phyloP scores from a whole-genome alignment of 2,329 filamentous ascomycete species.

The Rhynchosporium secalis region DNA sequence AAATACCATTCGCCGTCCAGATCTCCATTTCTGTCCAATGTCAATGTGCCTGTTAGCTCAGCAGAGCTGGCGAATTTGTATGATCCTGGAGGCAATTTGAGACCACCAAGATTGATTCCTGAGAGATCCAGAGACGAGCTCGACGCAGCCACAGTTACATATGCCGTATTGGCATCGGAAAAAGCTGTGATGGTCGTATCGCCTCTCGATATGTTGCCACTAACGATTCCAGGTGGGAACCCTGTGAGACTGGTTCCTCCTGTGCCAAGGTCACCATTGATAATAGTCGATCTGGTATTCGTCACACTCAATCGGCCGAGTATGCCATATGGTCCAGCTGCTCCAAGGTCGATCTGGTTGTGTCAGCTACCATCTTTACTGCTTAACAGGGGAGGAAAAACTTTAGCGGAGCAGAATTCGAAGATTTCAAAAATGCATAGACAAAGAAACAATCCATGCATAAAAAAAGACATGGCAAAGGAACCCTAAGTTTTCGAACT shows the following conservation, averaged over 20 bases:
- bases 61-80: constrained; percentile 9
- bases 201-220: background rate
- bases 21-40: constrained; percentile 3
- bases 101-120: constrained; percentile 5
- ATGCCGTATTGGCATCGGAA: constrained; percentile 1
- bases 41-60: constrained; percentile 5
- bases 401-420: constrained; percentile 6
- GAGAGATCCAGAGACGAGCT: background rate
- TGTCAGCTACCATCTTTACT: background rate
- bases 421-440: background rate
- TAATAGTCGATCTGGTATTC: constrained; percentile 2
- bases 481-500: background rate
- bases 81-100: constrained; percentile 2
- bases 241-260: constrained; percentile 14
- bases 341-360: constrained; percentile 9
- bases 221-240: background rate
- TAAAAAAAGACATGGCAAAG: background rate
- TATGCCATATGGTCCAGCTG: constrained; percentile 2
- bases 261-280: constrained; percentile 9
- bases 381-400: background rate
- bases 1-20: constrained; percentile 17
- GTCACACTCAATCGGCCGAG: constrained; percentile 7
- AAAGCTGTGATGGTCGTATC: background rate
- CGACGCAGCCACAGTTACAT: background rate
- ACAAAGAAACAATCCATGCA: background rate